A percentile compares a stretch with the other conserved stretches of the same genome.
These are phyloP conservation scores for Liquidambar formosana DNA, from an alignment of 164 flowering plant genomes.

Conservation along the genomic window DNA sequence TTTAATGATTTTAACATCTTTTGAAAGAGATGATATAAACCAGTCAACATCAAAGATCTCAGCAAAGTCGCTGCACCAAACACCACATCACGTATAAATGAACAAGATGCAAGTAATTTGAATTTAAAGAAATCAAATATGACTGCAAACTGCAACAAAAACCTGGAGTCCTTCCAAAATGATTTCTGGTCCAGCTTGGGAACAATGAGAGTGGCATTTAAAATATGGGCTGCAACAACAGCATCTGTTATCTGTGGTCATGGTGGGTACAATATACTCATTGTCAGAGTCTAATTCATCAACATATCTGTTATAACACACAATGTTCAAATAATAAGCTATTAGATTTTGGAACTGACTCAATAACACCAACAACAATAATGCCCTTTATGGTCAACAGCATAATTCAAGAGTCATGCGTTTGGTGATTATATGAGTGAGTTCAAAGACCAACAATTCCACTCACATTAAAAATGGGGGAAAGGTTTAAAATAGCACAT, in stretches of 20 bases:
- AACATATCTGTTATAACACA: neutral
- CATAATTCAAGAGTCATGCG: neutral
- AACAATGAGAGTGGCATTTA: slow-evolving; percentile 71
- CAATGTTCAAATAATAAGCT: neutral
- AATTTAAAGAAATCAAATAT: neutral
- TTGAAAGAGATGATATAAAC: slow-evolving; percentile 52
- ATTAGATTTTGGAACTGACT: neutral
- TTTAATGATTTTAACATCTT: slow-evolving; percentile 56
- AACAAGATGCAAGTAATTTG: neutral
- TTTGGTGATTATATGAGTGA: neutral
- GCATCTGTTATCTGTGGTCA: slow-evolving; percentile 66
- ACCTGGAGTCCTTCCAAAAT: slow-evolving; percentile 74
- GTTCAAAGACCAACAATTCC: neutral
- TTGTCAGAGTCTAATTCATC: neutral
- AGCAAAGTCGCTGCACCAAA: slow-evolving; percentile 55
- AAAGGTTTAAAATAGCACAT: neutral
- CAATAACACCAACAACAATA: neutral
- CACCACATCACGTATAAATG: slow-evolving; percentile 6
- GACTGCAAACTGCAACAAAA: neutral
- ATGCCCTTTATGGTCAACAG: neutral
- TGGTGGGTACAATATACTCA: neutral
- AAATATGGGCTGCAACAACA: slow-evolving; percentile 70
- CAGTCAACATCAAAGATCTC: slow-evolving; percentile 64
- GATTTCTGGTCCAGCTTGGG: slow-evolving; percentile 70
- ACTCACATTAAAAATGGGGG: neutral